Base-by-base conservation (phyloP, 2,329 filamentous ascomycete genomes). In the Apiospora kogelbergensis region DNA sequence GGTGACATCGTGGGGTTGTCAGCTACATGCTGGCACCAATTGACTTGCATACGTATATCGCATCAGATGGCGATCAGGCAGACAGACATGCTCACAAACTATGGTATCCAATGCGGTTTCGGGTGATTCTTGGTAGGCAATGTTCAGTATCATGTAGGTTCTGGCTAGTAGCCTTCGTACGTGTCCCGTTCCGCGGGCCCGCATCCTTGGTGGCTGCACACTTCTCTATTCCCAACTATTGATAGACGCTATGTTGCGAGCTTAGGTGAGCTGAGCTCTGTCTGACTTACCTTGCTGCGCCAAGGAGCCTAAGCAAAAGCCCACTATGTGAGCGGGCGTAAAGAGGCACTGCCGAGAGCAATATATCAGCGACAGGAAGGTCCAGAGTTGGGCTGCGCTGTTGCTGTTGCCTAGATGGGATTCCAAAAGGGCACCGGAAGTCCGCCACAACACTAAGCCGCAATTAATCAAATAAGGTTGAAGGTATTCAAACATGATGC, bases 11-110 rank as follows among this genome's bases (percentile, higher is more conserved):
- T 6, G 53, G 26, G 9, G 40, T 42, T 42, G 40, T 11, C 17
- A 60, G 30, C 48, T 20, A 57, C n/a, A 60, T 60, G 53, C 13
- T 60, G 53, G 53, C 53, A 60, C 53, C 53, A 60, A 37, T 60
- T n/a, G 30, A 37, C 30, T n/a, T 37, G 53, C 53, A 33, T 11
- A n/a, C 22, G 30, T 11, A 7, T 60, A 60, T n/a, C 53, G 40
- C 40, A 42, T 60, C 53, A 37, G 17, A 60, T 33, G 53, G 53
- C 53, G 53, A 60, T 60, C 53, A 60, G 53, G 53, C 53, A 33
- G 53, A 37, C 53, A 37, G 53, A 6, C 53, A 60, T 37, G 9
- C 37, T 13, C 17, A 30, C 24, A 37, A 60, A 37, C 6, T 30
- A 60, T 60, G 20, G 20, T 30, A 60, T 60, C 53, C 26, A 30